Evolutionary conservation across 106 monocot species (phyloP).

Genomic region (Dendrobium catenatum): DNA sequence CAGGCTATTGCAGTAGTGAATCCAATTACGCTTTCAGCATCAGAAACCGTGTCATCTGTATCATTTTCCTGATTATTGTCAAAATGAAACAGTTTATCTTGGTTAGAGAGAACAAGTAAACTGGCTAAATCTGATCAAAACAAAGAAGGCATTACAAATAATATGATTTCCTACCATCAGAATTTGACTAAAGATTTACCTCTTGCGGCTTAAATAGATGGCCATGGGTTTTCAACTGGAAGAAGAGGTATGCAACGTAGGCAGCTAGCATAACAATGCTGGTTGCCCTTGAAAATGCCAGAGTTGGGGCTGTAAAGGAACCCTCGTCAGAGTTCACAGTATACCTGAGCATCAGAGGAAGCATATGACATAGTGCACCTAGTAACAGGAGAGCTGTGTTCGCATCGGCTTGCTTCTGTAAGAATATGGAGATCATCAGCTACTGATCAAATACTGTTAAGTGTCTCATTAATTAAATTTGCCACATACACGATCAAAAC

Average conservation of each 20-base stretch:
- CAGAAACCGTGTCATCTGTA: neutral
- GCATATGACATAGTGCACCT: conserved; percentile 32
- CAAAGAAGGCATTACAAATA: neutral
- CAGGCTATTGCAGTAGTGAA: conserved; percentile 41
- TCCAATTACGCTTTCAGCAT: conserved; percentile 25
- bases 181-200: neutral
- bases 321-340: neutral
- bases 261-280: conserved; percentile 43
- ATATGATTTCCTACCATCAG: neutral
- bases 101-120: neutral
- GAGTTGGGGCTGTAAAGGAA: neutral
- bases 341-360: conserved; percentile 25
- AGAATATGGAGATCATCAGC: neutral
- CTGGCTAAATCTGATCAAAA: neutral
- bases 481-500: conserved; percentile 41
- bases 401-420: conserved; percentile 50
- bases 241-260: conserved; percentile 42
- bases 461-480: neutral
- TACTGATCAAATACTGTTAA: neutral
- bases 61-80: neutral
- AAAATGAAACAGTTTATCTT: neutral
- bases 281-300: conserved; percentile 29
- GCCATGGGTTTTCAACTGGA: conserved; percentile 57
- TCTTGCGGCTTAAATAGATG: conserved; percentile 34
- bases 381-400: conserved; percentile 32